Evolutionary conservation across 768 basidiomycete species (phyloP), one percentile per base, ranked within the genome.

Genomic region (Pleurotus platypus): DNA sequence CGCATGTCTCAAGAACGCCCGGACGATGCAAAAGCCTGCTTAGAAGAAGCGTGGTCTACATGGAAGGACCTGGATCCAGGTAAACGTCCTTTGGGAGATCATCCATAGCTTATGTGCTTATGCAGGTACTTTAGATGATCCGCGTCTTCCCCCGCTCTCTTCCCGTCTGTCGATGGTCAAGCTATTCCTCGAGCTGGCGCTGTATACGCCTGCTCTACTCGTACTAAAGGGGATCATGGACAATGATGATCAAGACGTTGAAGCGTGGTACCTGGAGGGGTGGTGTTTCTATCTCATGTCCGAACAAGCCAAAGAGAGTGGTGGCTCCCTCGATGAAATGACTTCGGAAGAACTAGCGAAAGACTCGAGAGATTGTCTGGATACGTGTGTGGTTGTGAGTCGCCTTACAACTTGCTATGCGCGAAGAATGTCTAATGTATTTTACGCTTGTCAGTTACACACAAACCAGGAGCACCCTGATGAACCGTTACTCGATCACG

Each of bases 261-360:
- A 95, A 63, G 94, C 87, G 1, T 95, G 94, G 87, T 96, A 96
- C 66, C 82, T 96, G 26, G 93, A 95, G 70, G 94, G 93, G 54
- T 97, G 93, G 93, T 89, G 90, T 61, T 93, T 91, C 77, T 92
- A 85, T 74, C 73, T 95, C 46, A 85, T 90, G 82, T 81, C 85
- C 0, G 87, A 90, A 67, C 81, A 87, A 58, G 83, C 83, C 6
- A 78, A 82, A 59, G 84, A 87, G 62, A 79, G 71, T 11, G 78
- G 75, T 24, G 60, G 38, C 26, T 59, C 58, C 11, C 57, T 78
- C 27, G 78, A 79, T 37, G 83, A 79, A 15, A 63, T 88, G 60
- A 81, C 80, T 3, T 90, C 87, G 83, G 78, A 89, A 66, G 92
- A 94, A 60, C 83, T 94, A 46, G 88, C 84, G 5, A 82, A 79